Conservation (phyloP, 2,329 filamentous ascomycete species). For the Magnaporthiopsis rhizophila region DNA sequence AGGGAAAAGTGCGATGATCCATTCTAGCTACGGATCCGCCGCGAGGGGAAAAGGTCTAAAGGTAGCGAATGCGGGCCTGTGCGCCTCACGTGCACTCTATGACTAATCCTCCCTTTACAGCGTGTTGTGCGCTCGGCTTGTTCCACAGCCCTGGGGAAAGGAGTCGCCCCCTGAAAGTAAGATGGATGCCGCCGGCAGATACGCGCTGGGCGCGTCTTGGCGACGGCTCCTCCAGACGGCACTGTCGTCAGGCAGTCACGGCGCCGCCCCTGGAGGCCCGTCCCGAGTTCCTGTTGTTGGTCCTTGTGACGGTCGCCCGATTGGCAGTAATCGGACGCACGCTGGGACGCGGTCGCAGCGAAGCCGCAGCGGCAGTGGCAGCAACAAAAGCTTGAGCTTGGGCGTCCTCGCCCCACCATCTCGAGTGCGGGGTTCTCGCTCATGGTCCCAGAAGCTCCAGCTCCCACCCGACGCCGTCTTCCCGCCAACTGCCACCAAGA, state of each 20-base stretch:
- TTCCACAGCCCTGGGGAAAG: no score
- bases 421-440: neutral
- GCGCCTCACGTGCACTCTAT: no score
- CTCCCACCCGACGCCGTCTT: neutral
- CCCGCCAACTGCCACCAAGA: neutral
- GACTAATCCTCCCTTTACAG: no score
- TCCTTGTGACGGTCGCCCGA: neutral
- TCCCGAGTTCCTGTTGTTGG: neutral
- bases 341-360: neutral
- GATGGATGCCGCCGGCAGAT: neutral
- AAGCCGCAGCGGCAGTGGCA: neutral
- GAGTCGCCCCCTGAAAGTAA: neutral
- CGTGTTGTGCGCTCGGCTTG: no score
- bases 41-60: no score
- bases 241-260: neutral
- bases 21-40: no score
- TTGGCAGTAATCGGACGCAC: no score
- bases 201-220: neutral
- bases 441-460: neutral
- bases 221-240: neutral
- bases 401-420: neutral
- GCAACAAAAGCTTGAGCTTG: neutral
- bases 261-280: no score
- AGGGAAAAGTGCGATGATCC: no score
- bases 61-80: no score